Conservation (phyloP, 768 basidiomycete species). For the Chalciporus chontae region DNA sequence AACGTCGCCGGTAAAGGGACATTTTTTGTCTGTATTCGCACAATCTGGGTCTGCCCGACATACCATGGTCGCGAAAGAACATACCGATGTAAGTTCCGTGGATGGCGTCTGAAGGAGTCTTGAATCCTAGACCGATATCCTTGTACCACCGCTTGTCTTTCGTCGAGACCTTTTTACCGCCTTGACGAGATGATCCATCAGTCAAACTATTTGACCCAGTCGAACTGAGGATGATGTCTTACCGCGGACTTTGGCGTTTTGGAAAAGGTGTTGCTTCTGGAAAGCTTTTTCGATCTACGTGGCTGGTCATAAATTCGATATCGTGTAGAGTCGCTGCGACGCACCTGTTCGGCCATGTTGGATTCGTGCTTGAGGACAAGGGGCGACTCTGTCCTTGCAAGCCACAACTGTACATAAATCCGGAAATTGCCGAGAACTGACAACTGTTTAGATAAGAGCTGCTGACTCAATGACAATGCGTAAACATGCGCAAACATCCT, state of each 20-base stretch:
- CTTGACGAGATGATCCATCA: constrained; percentile 30
- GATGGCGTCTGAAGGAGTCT: constrained; percentile 94
- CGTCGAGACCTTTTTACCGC: constrained; percentile 86
- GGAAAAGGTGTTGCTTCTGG: constrained; percentile 98
- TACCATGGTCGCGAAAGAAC: constrained; percentile 29
- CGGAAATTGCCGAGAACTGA: background rate
- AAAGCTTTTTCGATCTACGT: constrained; percentile 90
- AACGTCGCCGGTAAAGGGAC: constrained; percentile 95
- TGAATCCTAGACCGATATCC: constrained; percentile 95
- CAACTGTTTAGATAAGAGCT: no score
- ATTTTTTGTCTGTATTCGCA: constrained; percentile 85
- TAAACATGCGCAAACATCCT: background rate
- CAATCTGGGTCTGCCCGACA: background rate
- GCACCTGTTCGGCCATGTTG: constrained; percentile 60
- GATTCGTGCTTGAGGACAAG: background rate
- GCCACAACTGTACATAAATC: background rate
- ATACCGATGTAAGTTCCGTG: constrained; percentile 93
- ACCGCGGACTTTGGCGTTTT: constrained; percentile 94
- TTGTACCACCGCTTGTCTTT: constrained; percentile 99
- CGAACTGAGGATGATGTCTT: constrained; percentile 35
- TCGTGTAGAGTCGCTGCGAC: constrained; percentile 12
- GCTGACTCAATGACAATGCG: background rate
- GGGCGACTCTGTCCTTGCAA: background rate
- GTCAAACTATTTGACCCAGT: constrained; percentile 9
- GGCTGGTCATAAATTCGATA: background rate